phyloP scores from a whole-genome alignment of 257 asterid genomes.

The Przewalskia tangutica region DNA sequence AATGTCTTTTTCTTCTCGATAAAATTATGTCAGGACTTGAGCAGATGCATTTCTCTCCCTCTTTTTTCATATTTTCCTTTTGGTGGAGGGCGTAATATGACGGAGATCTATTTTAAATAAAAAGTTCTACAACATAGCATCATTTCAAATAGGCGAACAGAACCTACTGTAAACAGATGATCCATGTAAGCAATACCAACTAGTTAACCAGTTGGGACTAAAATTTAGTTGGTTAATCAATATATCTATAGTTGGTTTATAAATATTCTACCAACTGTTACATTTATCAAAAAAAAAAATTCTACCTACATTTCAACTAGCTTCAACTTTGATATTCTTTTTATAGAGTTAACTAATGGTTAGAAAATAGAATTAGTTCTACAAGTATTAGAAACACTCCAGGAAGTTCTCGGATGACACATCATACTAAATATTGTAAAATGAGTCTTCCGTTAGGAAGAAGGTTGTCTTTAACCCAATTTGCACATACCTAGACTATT shows the following conservation, averaged over 20 bases:
- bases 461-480: neutral
- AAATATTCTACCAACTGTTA: too few species aligned
- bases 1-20: neutral
- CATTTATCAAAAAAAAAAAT: too few species aligned
- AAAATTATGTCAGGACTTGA: neutral
- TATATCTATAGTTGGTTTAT: too few species aligned
- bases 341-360: neutral
- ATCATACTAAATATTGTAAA: neutral
- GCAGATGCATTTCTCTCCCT: neutral
- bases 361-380: neutral
- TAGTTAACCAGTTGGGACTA: neutral
- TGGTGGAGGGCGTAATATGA: neutral
- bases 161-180: neutral
- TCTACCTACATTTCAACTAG: neutral
- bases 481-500: neutral
- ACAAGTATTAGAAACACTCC: neutral
- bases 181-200: neutral
- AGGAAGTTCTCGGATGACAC: neutral
- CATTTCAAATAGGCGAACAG: neutral
- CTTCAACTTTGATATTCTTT: neutral
- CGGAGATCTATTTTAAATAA: neutral
- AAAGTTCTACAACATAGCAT: neutral
- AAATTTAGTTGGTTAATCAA: neutral
- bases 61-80: neutral
- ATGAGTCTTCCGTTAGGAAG: neutral